A percentile compares a stretch with the other conserved stretches of the same genome.
Conservation (phyloP, 2,329 filamentous ascomycete species). For the Raffaelea arxii region DNA sequence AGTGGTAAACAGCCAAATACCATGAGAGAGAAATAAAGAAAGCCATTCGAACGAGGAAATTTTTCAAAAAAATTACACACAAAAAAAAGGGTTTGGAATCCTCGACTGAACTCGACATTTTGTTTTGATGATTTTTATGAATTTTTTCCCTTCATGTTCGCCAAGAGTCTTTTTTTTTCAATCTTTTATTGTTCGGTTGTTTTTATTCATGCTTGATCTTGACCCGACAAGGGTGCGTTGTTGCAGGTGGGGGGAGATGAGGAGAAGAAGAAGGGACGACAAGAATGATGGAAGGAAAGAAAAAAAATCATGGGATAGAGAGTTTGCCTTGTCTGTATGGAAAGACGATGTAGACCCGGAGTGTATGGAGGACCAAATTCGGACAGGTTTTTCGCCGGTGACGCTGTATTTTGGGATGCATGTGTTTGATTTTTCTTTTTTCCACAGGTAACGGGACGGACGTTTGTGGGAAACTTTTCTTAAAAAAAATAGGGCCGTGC, state of each 20-base stretch:
- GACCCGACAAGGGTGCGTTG: conserved; percentile 1
- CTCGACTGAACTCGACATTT: not conserved
- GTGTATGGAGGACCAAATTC: no score
- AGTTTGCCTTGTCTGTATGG: no score
- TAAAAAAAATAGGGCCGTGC: not conserved
- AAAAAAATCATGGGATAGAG: no score
- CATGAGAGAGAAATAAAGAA: no score
- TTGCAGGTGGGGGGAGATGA: no score
- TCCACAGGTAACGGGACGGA: conserved; percentile 1
- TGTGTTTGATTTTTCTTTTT: conserved; percentile 6
- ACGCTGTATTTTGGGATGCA: conserved; percentile 4
- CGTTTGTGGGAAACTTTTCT: not conserved
- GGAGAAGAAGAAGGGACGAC: conserved; percentile 5
- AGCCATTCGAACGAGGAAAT: not conserved
- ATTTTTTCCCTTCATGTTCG: not conserved
- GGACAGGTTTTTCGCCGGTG: not conserved
- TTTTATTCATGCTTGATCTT: not conserved
- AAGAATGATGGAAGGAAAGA: conserved; percentile 2
- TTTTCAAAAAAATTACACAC: not conserved
- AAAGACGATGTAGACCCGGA: no score
- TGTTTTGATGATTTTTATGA: not conserved
- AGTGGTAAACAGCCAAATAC: conserved; percentile 64
- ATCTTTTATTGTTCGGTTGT: not conserved
- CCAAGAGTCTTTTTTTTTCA: not conserved
- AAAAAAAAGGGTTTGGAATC: not conserved